These are phyloP conservation scores for Termitomyces sp. DNA, from an alignment of 768 basidiomycete genomes.

Conservation along the genomic window DNA sequence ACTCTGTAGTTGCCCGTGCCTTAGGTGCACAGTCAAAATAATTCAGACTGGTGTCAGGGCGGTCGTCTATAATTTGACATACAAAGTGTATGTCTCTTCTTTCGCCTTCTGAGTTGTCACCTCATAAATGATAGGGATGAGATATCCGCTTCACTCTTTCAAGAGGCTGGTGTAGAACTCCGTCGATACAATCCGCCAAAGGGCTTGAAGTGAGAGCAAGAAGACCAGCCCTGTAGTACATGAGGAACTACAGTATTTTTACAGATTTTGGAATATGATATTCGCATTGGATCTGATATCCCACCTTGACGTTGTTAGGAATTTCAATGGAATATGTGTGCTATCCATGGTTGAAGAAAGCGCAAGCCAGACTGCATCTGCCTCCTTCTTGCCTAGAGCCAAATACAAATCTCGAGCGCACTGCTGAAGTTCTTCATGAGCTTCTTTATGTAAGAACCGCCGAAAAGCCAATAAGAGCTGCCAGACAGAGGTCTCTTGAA, in stretches of 20 bases:
- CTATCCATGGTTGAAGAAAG: conserved; percentile 52
- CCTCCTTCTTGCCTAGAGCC: conserved; percentile 57
- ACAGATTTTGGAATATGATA: conserved; percentile 26
- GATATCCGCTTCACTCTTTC: conserved; percentile 73
- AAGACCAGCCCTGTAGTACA: neutral
- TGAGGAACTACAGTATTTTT: neutral
- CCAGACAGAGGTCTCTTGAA: conserved; percentile 74
- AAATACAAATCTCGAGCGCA: conserved; percentile 64
- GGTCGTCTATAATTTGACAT: conserved; percentile 92
- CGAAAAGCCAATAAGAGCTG: conserved; percentile 74
- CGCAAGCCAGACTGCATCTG: conserved; percentile 83
- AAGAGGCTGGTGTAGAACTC: conserved; percentile 79
- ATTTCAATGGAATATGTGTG: conserved; percentile 38
- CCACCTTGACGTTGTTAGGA: conserved; percentile 59
- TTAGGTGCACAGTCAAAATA: conserved; percentile 96
- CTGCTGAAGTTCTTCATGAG: conserved; percentile 72
- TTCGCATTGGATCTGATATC: conserved; percentile 47
- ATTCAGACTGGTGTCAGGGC: conserved; percentile 90
- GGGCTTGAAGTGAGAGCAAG: conserved; percentile 20
- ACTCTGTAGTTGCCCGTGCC: conserved; percentile 82
- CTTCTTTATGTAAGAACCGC: conserved; percentile 64
- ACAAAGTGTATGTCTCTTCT: conserved; percentile 75
- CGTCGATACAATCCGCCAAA: conserved; percentile 57
- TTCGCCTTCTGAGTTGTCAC: neutral
- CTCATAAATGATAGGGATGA: conserved; percentile 55